These are phyloP conservation scores for Populus euphratica DNA, from an alignment of 345 rosid species.

Conservation along the genomic window DNA sequence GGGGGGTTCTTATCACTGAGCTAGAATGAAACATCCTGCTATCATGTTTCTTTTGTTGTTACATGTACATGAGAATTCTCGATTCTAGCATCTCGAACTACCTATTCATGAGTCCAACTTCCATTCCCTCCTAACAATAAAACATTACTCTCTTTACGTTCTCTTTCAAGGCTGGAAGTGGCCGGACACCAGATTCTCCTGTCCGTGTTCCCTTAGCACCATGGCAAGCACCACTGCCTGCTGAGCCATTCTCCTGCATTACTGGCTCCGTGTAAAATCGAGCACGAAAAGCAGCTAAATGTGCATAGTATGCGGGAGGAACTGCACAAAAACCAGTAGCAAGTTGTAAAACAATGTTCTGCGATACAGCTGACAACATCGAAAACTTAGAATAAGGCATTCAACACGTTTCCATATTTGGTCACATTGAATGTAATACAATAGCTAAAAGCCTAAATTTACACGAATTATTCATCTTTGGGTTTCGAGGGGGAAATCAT, in stretches of 20 bases:
- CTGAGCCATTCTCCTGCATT: constrained; percentile 68
- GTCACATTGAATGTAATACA: background rate
- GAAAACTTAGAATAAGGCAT: background rate
- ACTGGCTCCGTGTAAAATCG: constrained; percentile 96
- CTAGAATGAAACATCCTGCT: constrained; percentile 12
- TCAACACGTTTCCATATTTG: background rate
- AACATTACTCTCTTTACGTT: constrained; percentile 98
- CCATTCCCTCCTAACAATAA: constrained; percentile 49
- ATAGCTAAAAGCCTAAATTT: background rate
- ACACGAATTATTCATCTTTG: background rate
- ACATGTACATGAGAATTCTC: constrained; percentile 28
- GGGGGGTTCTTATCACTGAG: constrained; percentile 6
- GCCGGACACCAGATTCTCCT: constrained; percentile 69
- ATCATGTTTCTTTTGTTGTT: constrained; percentile 3
- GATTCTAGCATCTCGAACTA: constrained; percentile 9
- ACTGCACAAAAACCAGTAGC: constrained; percentile 40
- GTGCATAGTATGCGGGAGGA: constrained; percentile 97
- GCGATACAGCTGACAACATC: background rate
- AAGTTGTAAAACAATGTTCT: background rate
- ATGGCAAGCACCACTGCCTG: constrained; percentile 31
- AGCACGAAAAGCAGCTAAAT: constrained; percentile 95
- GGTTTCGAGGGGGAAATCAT: background rate
- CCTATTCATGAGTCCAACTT: background rate
- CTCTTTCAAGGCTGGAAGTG: constrained; percentile 92
- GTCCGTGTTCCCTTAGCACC: constrained; percentile 33